Conservation (phyloP, 176 grass and related monocot genomes). For the Oryza australiensis region DNA sequence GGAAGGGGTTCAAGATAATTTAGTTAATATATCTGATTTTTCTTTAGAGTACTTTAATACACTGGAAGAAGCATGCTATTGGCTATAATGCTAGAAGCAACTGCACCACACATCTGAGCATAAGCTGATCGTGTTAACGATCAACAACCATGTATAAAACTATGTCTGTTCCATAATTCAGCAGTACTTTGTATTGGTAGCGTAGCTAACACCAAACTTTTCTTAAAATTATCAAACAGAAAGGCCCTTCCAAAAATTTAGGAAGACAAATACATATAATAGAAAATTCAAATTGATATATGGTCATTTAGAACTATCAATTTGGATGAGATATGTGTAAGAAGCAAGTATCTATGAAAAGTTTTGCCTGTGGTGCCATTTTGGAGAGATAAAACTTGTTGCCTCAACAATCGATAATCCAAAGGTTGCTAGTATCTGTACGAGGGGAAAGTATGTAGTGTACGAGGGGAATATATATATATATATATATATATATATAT, state of each 20-base stretch:
- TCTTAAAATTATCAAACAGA: background rate
- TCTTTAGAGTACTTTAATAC: background rate
- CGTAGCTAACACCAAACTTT: background rate
- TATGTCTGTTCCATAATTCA: background rate
- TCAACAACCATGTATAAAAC: background rate
- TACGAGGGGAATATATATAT: no score
- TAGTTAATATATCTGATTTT: no score
- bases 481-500: no score
- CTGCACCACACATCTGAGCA: background rate
- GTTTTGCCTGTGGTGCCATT: constrained; percentile 87
- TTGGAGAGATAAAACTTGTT: constrained; percentile 90
- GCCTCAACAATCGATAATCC: constrained; percentile 83
- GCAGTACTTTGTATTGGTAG: background rate
- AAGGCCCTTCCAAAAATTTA: background rate
- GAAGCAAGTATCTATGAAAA: background rate
- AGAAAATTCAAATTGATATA: background rate
- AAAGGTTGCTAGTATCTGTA: constrained; percentile 59
- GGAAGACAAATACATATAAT: constrained; percentile 3
- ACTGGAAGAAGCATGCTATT: background rate
- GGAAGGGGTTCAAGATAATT: no score
- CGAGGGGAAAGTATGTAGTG: no score
- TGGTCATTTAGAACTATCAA: background rate
- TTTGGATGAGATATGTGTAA: background rate
- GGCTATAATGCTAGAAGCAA: background rate
- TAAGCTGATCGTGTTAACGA: background rate